Evolutionary conservation across 371 early-diverging fungal genomes (phyloP).

Genomic region (Mucor racemosus): DNA sequence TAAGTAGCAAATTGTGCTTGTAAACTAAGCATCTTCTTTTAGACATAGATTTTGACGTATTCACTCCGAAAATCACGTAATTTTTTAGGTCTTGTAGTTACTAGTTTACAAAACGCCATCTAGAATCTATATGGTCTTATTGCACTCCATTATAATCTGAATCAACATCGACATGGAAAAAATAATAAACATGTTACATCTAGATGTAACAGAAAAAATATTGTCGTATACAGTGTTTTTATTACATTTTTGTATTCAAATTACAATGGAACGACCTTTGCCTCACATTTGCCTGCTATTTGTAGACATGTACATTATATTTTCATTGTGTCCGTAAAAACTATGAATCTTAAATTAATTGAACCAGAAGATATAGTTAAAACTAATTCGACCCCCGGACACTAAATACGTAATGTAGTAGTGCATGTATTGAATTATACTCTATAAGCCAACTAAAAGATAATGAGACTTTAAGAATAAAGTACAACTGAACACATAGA

Average conservation of each 20-base stretch:
- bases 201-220: too few species aligned
- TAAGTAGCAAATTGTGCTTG: too few species aligned
- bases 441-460: background rate
- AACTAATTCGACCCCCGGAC: too few species aligned
- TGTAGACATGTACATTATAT: background rate
- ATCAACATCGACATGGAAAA: too few species aligned
- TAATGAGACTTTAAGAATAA: background rate
- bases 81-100: background rate
- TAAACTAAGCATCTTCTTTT: too few species aligned
- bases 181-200: background rate
- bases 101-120: background rate
- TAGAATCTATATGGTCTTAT: background rate
- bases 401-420: too few species aligned
- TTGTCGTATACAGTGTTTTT: too few species aligned
- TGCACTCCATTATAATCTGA: too few species aligned
- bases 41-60: slow-evolving; percentile 1
- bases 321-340: background rate
- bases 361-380: too few species aligned
- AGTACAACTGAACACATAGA: background rate
- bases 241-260: background rate
- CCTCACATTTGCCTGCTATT: background rate
- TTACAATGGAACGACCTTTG: background rate
- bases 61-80: background rate
- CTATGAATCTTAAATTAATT: slow-evolving; percentile 8
- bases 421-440: too few species aligned